Evolutionary conservation across 2,329 filamentous ascomycete species (phyloP).

Genomic region (Chrysoporthe deuterocubensis): DNA sequence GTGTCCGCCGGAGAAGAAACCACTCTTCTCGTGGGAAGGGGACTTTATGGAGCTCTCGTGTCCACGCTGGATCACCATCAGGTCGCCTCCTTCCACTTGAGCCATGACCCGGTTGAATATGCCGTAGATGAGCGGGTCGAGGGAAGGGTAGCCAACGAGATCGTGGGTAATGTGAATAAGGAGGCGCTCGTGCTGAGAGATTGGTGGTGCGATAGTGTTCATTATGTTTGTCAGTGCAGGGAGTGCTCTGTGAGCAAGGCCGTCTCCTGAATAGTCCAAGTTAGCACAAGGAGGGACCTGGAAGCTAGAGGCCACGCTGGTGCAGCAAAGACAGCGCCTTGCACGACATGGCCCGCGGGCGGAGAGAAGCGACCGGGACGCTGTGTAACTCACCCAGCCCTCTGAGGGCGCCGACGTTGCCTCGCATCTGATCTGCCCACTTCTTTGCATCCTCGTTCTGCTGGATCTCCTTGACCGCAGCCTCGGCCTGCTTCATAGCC

Average conservation of each 20-base stretch:
- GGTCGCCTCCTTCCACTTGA: conserved; percentile 96
- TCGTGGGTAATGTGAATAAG: conserved; percentile 98
- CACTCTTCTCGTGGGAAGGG: conserved; percentile 38
- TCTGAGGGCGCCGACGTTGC: conserved; percentile 79
- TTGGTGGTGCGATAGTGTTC: conserved; percentile 93
- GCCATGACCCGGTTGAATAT: conserved; percentile 96
- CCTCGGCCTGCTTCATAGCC: conserved; percentile 91
- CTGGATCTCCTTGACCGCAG: conserved; percentile 91
- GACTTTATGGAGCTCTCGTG: conserved; percentile 77
- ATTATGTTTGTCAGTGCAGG: conserved; percentile 95
- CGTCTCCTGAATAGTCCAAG: conserved; percentile 66
- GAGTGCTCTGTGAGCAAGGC: conserved; percentile 82
- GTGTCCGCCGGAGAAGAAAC: conserved; percentile 55
- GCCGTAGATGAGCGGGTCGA: conserved; percentile 88
- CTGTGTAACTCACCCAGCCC: conserved; percentile 66
- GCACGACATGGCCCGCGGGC: not conserved
- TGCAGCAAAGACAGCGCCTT: not conserved
- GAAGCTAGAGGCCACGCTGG: too few species aligned
- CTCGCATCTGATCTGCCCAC: conserved; percentile 92
- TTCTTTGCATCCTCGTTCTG: conserved; percentile 95
- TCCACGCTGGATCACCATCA: conserved; percentile 91
- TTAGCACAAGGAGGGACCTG: conserved; percentile 6
- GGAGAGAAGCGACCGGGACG: not conserved
- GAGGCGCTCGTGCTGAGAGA: conserved; percentile 93
- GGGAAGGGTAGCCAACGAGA: conserved; percentile 88